Base-by-base conservation (phyloP, 345 rosid genomes). In the Citrus sp. region DNA sequence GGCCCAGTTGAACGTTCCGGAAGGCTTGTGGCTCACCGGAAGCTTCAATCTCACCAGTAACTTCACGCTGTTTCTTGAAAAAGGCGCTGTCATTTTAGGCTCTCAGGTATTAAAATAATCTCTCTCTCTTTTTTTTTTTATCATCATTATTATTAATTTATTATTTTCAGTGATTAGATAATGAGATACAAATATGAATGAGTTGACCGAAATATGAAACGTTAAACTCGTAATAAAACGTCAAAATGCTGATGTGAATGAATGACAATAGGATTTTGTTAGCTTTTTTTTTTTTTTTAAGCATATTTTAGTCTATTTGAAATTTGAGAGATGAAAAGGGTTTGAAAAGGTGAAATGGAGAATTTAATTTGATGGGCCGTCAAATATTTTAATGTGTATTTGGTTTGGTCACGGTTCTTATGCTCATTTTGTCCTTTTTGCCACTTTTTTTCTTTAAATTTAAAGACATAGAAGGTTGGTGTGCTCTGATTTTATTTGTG, bases 21-120 rank as follows among this genome's bases (percentile, higher is more conserved):
- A 40, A 70, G 98, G 99, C 32, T 83, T 81, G 76, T 94, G 98
- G 98, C 82, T 97, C 30, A 89, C 99, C 2, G 99, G 99, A 35
- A 92, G 93, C 84, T 94, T 97, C 78, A 94, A 97, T 78, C 90
- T 97, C 64, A 97, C 99, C 78, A 93, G 96, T 76, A 90, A 94
- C 82, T 92, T 97, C 90, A 94, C 96, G 49, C 86, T 97, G 82
- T 97, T 92, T 32, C 97, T 97, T 19, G 87, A 94, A 62, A 86
- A 77, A 12, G 98, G 93, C 24, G 98, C 99, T 34, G 81, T 92
- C 30, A 87, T 97, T 80, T 79, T 97, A 80, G 99, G 97, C 77
- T 97, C 98, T 77, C 92, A 88, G 98, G 99, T 92, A 73, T 25
- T 5, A 73, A 76, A 19, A 61, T 30, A 22, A 51, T 49, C 34